Conservation (phyloP, 2,329 filamentous ascomycete species). For the Fusarium sp. region DNA sequence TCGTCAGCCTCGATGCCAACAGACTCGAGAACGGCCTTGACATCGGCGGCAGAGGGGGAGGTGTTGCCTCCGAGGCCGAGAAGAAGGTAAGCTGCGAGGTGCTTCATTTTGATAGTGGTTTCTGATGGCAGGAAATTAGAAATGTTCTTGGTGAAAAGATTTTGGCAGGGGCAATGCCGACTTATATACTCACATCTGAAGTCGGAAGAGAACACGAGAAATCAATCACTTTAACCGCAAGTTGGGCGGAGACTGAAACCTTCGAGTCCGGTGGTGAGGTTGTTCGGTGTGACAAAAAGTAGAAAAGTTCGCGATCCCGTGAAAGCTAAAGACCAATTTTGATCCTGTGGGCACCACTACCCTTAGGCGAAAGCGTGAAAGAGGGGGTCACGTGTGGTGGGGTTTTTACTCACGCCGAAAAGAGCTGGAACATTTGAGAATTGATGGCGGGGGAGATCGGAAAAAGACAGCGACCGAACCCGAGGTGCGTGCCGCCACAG, state of each 20-base stretch:
- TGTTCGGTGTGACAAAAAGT: constrained; percentile 49
- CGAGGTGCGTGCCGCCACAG: constrained; percentile 42
- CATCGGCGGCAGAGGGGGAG: constrained; percentile 84
- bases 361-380: not conserved
- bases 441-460: constrained; percentile 37
- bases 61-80: constrained; percentile 93
- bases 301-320: constrained; percentile 47
- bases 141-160: constrained; percentile 24
- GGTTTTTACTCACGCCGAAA: constrained; percentile 27
- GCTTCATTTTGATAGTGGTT: constrained; percentile 88
- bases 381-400: constrained; percentile 3
- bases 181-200: constrained; percentile 52
- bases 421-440: not conserved
- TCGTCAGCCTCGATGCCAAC: constrained; percentile 95
- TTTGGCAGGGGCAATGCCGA: not conserved
- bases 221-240: constrained; percentile 99
- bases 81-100: constrained; percentile 99
- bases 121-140: constrained; percentile 46
- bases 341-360: constrained; percentile 52
- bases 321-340: constrained; percentile 48
- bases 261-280: constrained; percentile 78
- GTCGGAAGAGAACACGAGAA: constrained; percentile 79
- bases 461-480: constrained; percentile 20
- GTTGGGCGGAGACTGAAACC: constrained; percentile 98
- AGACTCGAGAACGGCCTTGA: constrained; percentile 90